Evolutionary conservation across 1,139 yeast genomes (phyloP).

Genomic region (Yarrowia galli): DNA sequence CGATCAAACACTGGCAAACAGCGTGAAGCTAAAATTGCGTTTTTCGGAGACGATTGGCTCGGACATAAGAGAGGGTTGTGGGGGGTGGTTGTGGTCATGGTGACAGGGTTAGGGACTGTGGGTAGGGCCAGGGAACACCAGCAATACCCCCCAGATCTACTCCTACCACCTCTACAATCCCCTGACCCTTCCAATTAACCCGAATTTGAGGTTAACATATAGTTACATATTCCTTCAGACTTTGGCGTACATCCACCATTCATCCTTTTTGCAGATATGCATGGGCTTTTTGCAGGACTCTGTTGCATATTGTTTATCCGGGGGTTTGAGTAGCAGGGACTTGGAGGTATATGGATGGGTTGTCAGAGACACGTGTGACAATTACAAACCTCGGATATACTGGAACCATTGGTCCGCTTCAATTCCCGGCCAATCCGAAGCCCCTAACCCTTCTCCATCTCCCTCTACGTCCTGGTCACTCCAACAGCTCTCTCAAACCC

Average conservation of each 20-base stretch:
- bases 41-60: slow-evolving; percentile 37
- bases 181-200: neutral
- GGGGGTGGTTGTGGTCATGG: neutral
- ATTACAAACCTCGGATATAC: slow-evolving; percentile 8
- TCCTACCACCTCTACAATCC: neutral
- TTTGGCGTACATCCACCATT: slow-evolving; percentile 11
- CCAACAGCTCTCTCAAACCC: neutral
- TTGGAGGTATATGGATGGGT: neutral
- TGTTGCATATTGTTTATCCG: slow-evolving; percentile 38
- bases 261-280: slow-evolving; percentile 15
- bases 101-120: neutral
- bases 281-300: slow-evolving; percentile 20
- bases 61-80: slow-evolving; percentile 4
- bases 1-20: slow-evolving; percentile 11
- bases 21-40: slow-evolving; percentile 16
- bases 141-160: no score
- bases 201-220: slow-evolving; percentile 2
- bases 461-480: neutral
- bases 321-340: slow-evolving; percentile 18
- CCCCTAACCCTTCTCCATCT: neutral
- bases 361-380: no score
- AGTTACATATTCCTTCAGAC: slow-evolving; percentile 29
- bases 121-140: neutral
- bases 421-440: slow-evolving; percentile 22
- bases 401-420: no score